A percentile compares a stretch with the other conserved stretches of the same genome.
phyloP scores from a whole-genome alignment of 108 stramenopile species.

The Bacterosira constricta region DNA sequence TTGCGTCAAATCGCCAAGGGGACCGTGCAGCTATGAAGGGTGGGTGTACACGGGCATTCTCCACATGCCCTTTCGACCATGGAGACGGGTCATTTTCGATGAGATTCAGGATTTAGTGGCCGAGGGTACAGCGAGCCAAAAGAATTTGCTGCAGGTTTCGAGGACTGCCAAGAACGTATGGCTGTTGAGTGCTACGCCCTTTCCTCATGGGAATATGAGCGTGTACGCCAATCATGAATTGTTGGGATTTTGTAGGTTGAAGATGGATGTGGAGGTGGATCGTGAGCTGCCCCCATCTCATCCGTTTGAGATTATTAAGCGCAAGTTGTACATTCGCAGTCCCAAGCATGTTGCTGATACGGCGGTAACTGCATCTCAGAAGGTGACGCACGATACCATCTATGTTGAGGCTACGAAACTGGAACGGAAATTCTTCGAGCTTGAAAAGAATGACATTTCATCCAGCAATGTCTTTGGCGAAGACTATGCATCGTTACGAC shows the following conservation, averaged over 20 bases:
- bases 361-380: conserved; percentile 27
- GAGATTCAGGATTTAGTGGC: conserved; percentile 38
- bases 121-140: conserved; percentile 27
- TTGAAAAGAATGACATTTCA: conserved; percentile 27
- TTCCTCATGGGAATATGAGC: conserved; percentile 28
- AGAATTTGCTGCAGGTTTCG: conserved; percentile 38
- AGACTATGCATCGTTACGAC: conserved; percentile 15
- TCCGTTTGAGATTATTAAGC: conserved; percentile 40
- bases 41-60: conserved; percentile 28
- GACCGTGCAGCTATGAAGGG: conserved; percentile 31
- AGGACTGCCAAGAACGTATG: conserved; percentile 35
- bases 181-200: conserved; percentile 29
- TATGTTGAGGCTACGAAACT: conserved; percentile 20
- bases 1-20: conserved; percentile 27
- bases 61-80: conserved; percentile 30
- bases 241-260: conserved; percentile 31
- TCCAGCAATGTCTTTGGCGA: not conserved
- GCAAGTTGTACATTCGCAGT: conserved; percentile 35
- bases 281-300: conserved; percentile 10
- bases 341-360: conserved; percentile 42
- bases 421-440: conserved; percentile 35
- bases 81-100: conserved; percentile 39
- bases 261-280: conserved; percentile 34
- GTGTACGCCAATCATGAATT: conserved; percentile 40
- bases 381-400: conserved; percentile 16